These are phyloP conservation scores for Rhodomyrtus tomentosa DNA, from an alignment of 345 rosid genomes.

Conservation along the genomic window DNA sequence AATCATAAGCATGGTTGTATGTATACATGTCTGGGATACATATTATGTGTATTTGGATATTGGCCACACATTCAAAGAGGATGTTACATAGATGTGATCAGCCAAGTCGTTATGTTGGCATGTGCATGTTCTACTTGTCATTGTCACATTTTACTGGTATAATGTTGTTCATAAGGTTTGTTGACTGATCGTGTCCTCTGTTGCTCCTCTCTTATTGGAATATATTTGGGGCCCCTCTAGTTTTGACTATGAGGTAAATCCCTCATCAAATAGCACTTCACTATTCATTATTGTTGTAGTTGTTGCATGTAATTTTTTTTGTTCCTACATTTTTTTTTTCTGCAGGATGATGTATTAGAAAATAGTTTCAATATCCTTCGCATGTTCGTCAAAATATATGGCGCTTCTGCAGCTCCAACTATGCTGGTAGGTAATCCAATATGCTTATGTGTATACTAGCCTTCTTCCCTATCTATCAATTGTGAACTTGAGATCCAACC, in stretches of 20 bases:
- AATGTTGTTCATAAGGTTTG: constrained; percentile 4
- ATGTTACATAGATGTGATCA: background rate
- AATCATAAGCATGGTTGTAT: background rate
- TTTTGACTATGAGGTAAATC: constrained; percentile 75
- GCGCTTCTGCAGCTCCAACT: constrained; percentile 56
- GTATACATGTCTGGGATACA: background rate
- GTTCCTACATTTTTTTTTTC: background rate
- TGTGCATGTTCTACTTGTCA: background rate
- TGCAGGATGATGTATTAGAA: constrained; percentile 75
- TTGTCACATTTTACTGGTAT: background rate
- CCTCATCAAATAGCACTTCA: background rate
- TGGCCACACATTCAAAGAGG: background rate
- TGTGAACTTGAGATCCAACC: background rate
- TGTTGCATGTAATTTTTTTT: background rate
- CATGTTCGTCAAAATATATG: constrained; percentile 72
- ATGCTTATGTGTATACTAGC: background rate
- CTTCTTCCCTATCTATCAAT: background rate
- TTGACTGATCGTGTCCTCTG: background rate
- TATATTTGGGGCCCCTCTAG: constrained; percentile 17
- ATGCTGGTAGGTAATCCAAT: constrained; percentile 32
- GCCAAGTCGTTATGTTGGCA: background rate
- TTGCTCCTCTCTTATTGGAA: no score
- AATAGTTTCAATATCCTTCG: constrained; percentile 73
- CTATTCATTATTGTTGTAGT: background rate
- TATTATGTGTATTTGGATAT: background rate